Conservation (phyloP, 2,329 filamentous ascomycete species). For the Colletotrichum lini region DNA sequence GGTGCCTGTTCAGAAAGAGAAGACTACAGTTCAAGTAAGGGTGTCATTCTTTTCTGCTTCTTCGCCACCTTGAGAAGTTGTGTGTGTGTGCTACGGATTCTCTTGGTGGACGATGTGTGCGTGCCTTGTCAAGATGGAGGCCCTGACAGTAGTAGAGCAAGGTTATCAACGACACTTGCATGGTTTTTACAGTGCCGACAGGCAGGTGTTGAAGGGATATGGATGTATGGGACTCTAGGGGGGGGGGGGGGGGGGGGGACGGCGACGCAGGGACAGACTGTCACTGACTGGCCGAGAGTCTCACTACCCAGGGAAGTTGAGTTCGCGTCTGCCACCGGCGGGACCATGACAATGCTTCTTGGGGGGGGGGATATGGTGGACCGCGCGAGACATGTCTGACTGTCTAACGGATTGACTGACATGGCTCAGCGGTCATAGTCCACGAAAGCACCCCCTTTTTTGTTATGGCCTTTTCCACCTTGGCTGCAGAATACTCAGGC, state of each 20-base stretch:
- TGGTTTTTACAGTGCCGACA: slow-evolving; percentile 13
- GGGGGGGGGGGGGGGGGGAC: background rate
- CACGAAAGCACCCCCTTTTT: background rate
- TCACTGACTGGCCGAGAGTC: slow-evolving; percentile 6
- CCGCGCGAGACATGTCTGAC: slow-evolving; percentile 14
- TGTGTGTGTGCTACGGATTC: background rate
- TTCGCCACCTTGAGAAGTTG: background rate
- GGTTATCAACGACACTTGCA: slow-evolving; percentile 13
- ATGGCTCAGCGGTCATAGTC: slow-evolving; percentile 11
- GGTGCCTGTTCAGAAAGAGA: background rate
- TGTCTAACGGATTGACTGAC: slow-evolving; percentile 20
- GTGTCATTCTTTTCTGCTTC: background rate
- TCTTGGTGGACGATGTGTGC: slow-evolving; percentile 6
- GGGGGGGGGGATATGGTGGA: no score
- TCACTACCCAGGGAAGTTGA: background rate
- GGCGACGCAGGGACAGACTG: slow-evolving; percentile 23
- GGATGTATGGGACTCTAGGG: background rate
- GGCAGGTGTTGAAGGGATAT: background rate
- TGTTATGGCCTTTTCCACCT: background rate
- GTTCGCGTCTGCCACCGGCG: background rate
- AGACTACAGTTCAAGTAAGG: background rate
- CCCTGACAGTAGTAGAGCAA: slow-evolving; percentile 32
- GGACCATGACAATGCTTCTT: no score
- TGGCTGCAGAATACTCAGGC: slow-evolving; percentile 23
- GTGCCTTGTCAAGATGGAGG: slow-evolving; percentile 8